Percentiles rank a stretch among this genome's conserved stretches.
These are phyloP conservation scores for Globisporangium splendens DNA, from an alignment of 352 stramenopile species.

Conservation along the genomic window DNA sequence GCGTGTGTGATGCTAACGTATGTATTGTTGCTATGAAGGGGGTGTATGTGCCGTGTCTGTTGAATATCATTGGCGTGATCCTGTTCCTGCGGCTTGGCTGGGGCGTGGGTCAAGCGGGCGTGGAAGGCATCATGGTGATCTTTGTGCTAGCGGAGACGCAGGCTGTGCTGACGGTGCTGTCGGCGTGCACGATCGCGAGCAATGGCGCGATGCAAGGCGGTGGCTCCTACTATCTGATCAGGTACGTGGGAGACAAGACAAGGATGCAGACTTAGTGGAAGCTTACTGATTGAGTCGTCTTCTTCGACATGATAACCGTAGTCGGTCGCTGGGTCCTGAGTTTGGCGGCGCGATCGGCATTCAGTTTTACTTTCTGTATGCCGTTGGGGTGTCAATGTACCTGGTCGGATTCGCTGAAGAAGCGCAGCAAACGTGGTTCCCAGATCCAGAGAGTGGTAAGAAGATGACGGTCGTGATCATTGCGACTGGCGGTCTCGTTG, in stretches of 20 bases:
- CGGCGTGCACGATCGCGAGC: slow-evolving; percentile 79
- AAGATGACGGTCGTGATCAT: slow-evolving; percentile 49
- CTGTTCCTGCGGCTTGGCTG: slow-evolving; percentile 85
- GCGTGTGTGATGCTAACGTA: background rate
- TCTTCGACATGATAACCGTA: slow-evolving; percentile 4
- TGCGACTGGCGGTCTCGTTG: slow-evolving; percentile 34
- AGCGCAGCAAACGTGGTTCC: slow-evolving; percentile 51
- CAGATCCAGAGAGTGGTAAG: slow-evolving; percentile 29
- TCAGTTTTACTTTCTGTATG: slow-evolving; percentile 88
- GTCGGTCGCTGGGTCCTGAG: slow-evolving; percentile 71
- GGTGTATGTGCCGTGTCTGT: slow-evolving; percentile 85
- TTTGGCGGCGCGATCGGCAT: slow-evolving; percentile 87
- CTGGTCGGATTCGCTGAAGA: slow-evolving; percentile 78
- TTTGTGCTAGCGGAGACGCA: slow-evolving; percentile 62
- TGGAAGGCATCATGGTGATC: slow-evolving; percentile 69
- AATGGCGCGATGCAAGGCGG: slow-evolving; percentile 80
- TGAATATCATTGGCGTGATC: slow-evolving; percentile 91
- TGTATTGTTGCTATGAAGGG: slow-evolving; percentile 24
- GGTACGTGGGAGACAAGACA: slow-evolving; percentile 7
- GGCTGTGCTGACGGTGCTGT: slow-evolving; percentile 74
- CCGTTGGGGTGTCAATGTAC: slow-evolving; percentile 71
- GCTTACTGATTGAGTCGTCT: too few relatives aligned
- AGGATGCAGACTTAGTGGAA: background rate
- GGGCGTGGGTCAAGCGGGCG: slow-evolving; percentile 81
- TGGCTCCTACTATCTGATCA: slow-evolving; percentile 63